Base-by-base conservation (phyloP, 1,139 yeast species). In the Wickerhamiella pararugosa region DNA sequence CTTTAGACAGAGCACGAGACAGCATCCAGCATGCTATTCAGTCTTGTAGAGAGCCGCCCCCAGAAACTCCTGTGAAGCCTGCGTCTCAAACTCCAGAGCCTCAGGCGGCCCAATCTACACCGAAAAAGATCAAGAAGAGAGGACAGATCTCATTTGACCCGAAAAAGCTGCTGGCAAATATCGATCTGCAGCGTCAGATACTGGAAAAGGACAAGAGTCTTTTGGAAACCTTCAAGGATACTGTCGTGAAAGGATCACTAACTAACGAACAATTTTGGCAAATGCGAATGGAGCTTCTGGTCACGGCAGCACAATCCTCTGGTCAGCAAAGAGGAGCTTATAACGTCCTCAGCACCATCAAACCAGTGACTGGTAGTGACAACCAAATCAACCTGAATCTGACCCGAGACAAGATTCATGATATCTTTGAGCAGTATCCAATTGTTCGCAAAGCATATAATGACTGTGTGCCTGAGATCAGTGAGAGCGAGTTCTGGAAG, bases 401-500 rank as follows among this genome's bases (percentile, higher is more conserved):
- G 29, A 83, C 98, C 0, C 67, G 95, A 45, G 96, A 86, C 47
- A 84, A 81, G 48, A 87, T 90, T 54, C 78, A 76, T 47, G 94
- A 83, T 51, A 86, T 92, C 26, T 87, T 90, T 56, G 83, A 79
- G 42, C 94, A 92, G 46, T 90, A 90, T 55, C 98, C 98, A 0
- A 74, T 87, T 32, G 92, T 90, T n/a, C 75, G 82, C 46, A 77
- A 74, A 49, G 97, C 97, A 0, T 90, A 80, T 56, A 76, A 75
- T 48, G 98, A 90, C 47, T 75, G 78, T 47, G 98, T 92, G 1
- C 98, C 98, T 0, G 78, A 79, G 49, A 70, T 90, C 47, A 71
- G 73, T 41, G 97, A 87, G 58, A 90, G 92, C 32, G 94, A 82
- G 55, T 90, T 90, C 53, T 90, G 99, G 98, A 81, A 94, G n/a